A percentile compares a stretch with the other conserved stretches of the same genome.
phyloP scores from a whole-genome alignment of 2,329 filamentous ascomycete genomes.

The Hypomyces perniciosus region DNA sequence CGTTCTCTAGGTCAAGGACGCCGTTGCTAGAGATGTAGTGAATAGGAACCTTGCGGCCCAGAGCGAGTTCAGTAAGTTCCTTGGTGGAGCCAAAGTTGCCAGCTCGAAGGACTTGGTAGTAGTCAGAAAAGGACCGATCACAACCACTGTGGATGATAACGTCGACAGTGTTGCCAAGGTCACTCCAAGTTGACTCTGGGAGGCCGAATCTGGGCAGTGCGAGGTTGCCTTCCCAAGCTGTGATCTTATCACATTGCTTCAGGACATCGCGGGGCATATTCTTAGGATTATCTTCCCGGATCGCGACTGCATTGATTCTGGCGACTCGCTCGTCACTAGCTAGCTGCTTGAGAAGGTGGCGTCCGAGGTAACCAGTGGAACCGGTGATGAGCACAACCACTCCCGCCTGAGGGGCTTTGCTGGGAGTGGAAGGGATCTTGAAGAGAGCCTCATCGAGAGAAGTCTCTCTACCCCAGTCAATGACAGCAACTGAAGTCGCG shows the following conservation, averaged over 20 bases:
- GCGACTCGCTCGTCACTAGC: neutral
- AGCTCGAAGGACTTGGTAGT: conserved; percentile 9
- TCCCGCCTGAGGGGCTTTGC: neutral
- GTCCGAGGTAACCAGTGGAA: conserved; percentile 14
- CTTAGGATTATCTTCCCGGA: neutral
- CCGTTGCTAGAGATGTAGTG: conserved; percentile 2
- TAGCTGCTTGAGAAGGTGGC: neutral
- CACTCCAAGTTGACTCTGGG: neutral
- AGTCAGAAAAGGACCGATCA: conserved; percentile 10
- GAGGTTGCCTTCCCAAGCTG: neutral
- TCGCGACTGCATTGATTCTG: neutral
- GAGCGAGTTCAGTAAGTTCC: conserved; percentile 9
- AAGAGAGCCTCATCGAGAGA: neutral
- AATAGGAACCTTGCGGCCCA: neutral
- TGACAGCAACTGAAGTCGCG: neutral
- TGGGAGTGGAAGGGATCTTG: neutral
- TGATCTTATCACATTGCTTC: neutral
- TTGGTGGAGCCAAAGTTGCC: conserved; percentile 11
- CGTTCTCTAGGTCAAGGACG: neutral
- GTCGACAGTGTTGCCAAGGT: neutral
- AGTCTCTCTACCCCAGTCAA: conserved; percentile 22
- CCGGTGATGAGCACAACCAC: conserved; percentile 8
- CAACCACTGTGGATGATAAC: conserved; percentile 15
- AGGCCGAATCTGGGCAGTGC: neutral
- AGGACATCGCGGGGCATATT: neutral